Evolutionary conservation across 1,284 basidiomycete species (phyloP).

Genomic region (Pterulicium gracile): DNA sequence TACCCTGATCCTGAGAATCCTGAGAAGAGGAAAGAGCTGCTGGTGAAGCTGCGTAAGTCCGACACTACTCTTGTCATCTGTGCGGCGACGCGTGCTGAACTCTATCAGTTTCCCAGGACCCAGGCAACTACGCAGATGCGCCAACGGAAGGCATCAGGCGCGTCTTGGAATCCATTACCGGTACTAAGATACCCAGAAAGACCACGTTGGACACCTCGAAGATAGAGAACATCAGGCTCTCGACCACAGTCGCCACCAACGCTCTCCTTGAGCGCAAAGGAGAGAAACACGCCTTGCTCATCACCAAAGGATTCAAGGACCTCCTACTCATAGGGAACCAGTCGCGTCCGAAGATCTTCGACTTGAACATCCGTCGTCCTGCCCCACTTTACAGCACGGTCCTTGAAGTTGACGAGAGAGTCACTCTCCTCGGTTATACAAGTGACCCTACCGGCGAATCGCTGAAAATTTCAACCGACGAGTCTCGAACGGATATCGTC

Average conservation of each 20-base stretch:
- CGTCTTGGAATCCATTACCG: conserved; percentile 75
- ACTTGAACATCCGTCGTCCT: conserved; percentile 76
- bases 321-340: conserved; percentile 90
- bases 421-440: conserved; percentile 89
- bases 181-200: conserved; percentile 55
- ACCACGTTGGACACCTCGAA: conserved; percentile 66
- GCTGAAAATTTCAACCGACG: not conserved
- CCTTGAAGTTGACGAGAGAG: conserved; percentile 88
- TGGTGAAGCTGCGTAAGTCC: conserved; percentile 69
- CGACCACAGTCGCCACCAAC: conserved; percentile 95
- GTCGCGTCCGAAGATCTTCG: conserved; percentile 83
- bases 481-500: conserved; percentile 31
- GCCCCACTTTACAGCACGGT: conserved; percentile 74
- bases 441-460: conserved; percentile 70
- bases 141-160: conserved; percentile 91
- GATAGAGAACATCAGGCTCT: conserved; percentile 92
- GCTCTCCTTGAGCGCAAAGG: conserved; percentile 93
- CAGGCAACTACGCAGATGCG: conserved; percentile 83
- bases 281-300: conserved; percentile 82
- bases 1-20: conserved; percentile 60
- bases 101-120: conserved; percentile 70
- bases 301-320: conserved; percentile 89
- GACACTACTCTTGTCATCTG: conserved; percentile 3
- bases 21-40: conserved; percentile 55
- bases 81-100: not conserved